Percentiles rank a stretch among this genome's conserved stretches.
phyloP scores from a whole-genome alignment of 2,329 filamentous ascomycete genomes.

The Cladosporium sp. region DNA sequence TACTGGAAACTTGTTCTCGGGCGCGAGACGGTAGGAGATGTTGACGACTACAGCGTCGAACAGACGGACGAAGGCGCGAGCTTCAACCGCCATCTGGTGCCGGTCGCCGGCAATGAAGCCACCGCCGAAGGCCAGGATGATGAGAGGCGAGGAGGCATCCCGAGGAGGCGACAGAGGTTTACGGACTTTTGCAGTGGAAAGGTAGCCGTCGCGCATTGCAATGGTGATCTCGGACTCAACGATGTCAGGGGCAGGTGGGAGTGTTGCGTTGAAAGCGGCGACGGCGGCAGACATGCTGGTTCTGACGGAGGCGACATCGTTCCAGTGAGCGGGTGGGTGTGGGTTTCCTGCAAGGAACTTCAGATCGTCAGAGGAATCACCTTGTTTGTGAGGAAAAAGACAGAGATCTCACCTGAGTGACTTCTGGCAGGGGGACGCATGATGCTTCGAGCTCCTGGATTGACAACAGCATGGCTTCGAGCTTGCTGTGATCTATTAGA shows the following conservation, averaged over 20 bases:
- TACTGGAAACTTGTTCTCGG: constrained; percentile 42
- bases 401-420: neutral
- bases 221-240: constrained; percentile 34
- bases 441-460: neutral
- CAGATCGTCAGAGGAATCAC: neutral
- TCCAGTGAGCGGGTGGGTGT: neutral
- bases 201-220: constrained; percentile 28
- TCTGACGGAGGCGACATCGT: neutral
- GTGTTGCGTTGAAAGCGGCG: neutral
- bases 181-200: constrained; percentile 31
- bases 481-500: too few species aligned
- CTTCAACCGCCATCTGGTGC: constrained; percentile 21
- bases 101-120: constrained; percentile 24
- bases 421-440: neutral
- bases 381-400: neutral
- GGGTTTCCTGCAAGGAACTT: neutral
- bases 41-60: constrained; percentile 29
- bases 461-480: neutral
- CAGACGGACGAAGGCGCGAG: constrained; percentile 21
- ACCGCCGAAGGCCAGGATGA: constrained; percentile 25
- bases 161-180: constrained; percentile 18
- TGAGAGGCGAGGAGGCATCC: constrained; percentile 15
- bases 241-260: constrained; percentile 4
- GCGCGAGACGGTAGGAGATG: constrained; percentile 42
- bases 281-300: neutral